Base-by-base conservation (phyloP, 2,329 filamentous ascomycete genomes). In the Fusarium sp. region DNA sequence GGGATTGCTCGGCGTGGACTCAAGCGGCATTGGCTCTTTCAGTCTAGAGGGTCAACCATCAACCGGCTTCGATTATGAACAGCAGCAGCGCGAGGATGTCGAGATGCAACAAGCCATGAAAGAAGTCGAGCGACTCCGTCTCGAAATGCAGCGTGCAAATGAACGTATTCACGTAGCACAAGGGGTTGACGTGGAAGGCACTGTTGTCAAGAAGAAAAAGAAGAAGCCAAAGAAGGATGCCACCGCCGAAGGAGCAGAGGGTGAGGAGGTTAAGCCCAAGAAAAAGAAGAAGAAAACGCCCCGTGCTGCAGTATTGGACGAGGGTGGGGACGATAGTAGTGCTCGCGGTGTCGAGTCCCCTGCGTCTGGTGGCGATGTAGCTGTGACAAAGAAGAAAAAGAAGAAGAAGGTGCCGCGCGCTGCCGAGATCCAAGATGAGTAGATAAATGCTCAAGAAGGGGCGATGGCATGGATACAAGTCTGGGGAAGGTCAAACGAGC, bases 61-160 rank as follows among this genome's bases (percentile, higher is more conserved):
- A 45, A 71, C 72, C 40, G 76, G 76, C 1, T 82, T 87, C 49
- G 88, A 92, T 60, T 85, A 89, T 53, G 92, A 93, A 75, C 85
- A 85, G 55, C 88, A 90, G 69, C 87, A 91, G 76, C 88, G 87
- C 18, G 93, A 97, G 76, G 94, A 98, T 64, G 89, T 88, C 2
- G 94, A 98, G 80, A 97, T 98, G 93, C 89, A 89, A 46, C 89
- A 89, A 75, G 96, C 95, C 11, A 89, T 98, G 84, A 90, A 91
- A 78, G 93, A 98, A 78, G 92, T 99, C 5, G 95, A 98, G 82
- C 86, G 90, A 54, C 82, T 97, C 63, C 86, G 96, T 55, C 83
- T 98, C 59, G 93, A 97, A 80, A 97, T 98, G 94, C 92, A 94
- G 80, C 84, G 92, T 59, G 90, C 90, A 40, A 92, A 91, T 74